These are phyloP conservation scores for Coemansia reversa DNA, from an alignment of 192 early-diverging fungal species.

Conservation along the genomic window DNA sequence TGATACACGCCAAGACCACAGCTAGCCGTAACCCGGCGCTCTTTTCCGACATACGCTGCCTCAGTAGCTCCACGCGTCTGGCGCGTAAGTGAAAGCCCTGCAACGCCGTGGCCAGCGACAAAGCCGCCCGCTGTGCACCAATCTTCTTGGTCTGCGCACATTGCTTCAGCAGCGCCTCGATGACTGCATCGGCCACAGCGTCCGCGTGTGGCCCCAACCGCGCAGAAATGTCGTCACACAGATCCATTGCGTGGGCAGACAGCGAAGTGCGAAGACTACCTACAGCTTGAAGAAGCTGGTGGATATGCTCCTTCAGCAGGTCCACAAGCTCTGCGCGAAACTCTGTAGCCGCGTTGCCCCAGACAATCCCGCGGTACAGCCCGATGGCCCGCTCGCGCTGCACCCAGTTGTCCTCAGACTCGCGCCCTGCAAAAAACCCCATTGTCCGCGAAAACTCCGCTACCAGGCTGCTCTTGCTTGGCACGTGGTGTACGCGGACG, in stretches of 20 bases:
- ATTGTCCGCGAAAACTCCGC: constrained; percentile 33
- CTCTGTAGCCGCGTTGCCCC: constrained; percentile 51
- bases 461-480: constrained; percentile 29
- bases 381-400: constrained; percentile 45
- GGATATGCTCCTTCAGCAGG: constrained; percentile 34
- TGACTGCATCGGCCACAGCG: constrained; percentile 29
- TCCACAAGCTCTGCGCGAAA: constrained; percentile 34
- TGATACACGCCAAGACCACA: constrained; percentile 29
- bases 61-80: constrained; percentile 35
- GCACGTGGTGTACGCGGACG: constrained; percentile 39
- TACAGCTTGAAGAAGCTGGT: constrained; percentile 43
- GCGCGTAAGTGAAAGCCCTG: constrained; percentile 38
- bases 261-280: constrained; percentile 48
- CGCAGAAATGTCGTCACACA: constrained; percentile 48
- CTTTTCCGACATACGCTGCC: constrained; percentile 39
- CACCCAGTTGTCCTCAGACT: constrained; percentile 50
- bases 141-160: constrained; percentile 52
- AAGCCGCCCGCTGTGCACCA: constrained; percentile 43
- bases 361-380: constrained; percentile 48
- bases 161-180: constrained; percentile 38
- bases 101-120: constrained; percentile 33
- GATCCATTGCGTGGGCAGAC: constrained; percentile 32
- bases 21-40: constrained; percentile 39
- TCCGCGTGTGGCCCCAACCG: constrained; percentile 45
- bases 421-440: constrained; percentile 40